Conservation (phyloP, 2,329 filamentous ascomycete genomes). For the Phaeosphaeriaceae sp. region DNA sequence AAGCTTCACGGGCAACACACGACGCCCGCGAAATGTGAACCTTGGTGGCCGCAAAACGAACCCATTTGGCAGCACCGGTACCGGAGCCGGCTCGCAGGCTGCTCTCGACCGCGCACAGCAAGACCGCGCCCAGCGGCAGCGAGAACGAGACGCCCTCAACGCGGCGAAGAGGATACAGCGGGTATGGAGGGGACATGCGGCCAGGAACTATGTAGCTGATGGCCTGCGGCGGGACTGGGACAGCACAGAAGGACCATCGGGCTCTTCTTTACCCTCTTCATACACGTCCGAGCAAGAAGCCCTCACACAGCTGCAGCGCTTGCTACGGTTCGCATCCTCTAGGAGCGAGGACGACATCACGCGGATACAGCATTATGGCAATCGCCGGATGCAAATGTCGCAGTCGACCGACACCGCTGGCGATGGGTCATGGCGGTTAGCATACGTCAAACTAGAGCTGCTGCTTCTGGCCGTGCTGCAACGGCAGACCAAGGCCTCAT, state of each 20-base stretch:
- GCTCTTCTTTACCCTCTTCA: constrained; percentile 15
- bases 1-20: constrained; percentile 87
- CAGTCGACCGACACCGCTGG: constrained; percentile 27
- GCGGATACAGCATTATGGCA: constrained; percentile 50
- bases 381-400: constrained; percentile 44
- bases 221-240: constrained; percentile 53
- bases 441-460: constrained; percentile 51
- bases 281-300: constrained; percentile 51
- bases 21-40: constrained; percentile 89
- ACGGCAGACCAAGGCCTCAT: constrained; percentile 20
- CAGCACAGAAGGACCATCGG: constrained; percentile 30
- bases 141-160: constrained; percentile 77
- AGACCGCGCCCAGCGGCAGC: constrained; percentile 80
- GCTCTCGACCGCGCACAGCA: constrained; percentile 86
- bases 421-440: constrained; percentile 48
- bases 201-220: constrained; percentile 65
- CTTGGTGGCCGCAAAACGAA: constrained; percentile 85
- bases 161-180: constrained; percentile 78
- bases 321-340: constrained; percentile 54
- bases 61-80: constrained; percentile 71
- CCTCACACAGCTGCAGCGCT: constrained; percentile 49
- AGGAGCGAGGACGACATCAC: constrained; percentile 47
- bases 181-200: constrained; percentile 79
- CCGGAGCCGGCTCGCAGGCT: constrained; percentile 71
- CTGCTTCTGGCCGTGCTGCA: constrained; percentile 47